Percentiles rank a stretch among this genome's conserved stretches.
Evolutionary conservation across 2,329 filamentous ascomycete genomes (phyloP).

Genomic region (Aciculosporium take): DNA sequence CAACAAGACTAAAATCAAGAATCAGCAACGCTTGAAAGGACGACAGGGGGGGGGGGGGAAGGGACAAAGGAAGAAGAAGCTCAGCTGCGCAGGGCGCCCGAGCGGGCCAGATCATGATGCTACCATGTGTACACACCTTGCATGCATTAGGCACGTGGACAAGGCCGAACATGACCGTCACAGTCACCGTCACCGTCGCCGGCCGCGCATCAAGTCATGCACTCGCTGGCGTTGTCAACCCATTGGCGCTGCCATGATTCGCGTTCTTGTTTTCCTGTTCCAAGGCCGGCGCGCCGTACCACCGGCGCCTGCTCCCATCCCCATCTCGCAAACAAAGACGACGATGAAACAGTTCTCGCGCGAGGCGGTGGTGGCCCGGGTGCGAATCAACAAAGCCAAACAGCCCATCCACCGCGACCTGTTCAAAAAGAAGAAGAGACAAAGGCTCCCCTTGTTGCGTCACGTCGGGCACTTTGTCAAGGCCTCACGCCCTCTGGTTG

Average conservation of each 20-base stretch:
- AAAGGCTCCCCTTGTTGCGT: conserved; percentile 1
- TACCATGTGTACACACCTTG: background rate
- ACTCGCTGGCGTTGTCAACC: too few species aligned
- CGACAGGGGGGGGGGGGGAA: too few species aligned
- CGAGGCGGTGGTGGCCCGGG: too few species aligned
- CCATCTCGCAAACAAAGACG: too few species aligned
- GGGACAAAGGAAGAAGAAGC: background rate
- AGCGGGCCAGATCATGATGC: background rate
- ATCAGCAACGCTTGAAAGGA: too few species aligned
- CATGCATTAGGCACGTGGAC: too few species aligned
- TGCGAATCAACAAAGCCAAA: background rate
- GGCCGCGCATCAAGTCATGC: background rate
- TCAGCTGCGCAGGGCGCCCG: background rate
- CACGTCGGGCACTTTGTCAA: background rate
- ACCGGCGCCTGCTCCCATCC: background rate
- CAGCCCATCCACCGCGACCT: too few species aligned
- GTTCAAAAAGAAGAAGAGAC: background rate
- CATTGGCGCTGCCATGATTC: background rate
- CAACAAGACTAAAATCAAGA: background rate
- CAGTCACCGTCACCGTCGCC: background rate
- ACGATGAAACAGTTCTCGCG: too few species aligned
- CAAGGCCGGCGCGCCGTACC: background rate
- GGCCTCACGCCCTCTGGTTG: background rate
- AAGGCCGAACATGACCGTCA: background rate
- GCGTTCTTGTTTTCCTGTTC: background rate